These are phyloP conservation scores for Lentinula detonsa DNA, from an alignment of 768 basidiomycete species.

Conservation along the genomic window DNA sequence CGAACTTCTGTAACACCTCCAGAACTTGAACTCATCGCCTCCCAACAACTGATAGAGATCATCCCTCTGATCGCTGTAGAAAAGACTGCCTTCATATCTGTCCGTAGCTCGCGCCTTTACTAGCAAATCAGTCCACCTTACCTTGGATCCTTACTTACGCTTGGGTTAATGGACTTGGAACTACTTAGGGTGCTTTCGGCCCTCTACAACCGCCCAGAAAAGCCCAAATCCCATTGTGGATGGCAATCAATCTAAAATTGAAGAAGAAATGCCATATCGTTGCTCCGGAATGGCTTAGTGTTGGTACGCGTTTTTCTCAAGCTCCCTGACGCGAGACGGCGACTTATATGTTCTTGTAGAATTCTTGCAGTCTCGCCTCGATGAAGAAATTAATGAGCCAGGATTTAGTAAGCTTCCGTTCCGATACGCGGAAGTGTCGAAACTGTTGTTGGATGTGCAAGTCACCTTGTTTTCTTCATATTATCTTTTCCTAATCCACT, in stretches of 20 bases:
- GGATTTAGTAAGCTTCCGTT: slow-evolving; percentile 81
- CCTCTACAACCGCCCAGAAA: slow-evolving; percentile 87
- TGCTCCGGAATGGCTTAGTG: slow-evolving; percentile 82
- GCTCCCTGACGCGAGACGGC: neutral
- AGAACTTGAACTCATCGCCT: slow-evolving; percentile 86
- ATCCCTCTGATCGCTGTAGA: slow-evolving; percentile 89
- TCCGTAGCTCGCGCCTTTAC: slow-evolving; percentile 23
- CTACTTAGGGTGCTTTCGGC: slow-evolving; percentile 78
- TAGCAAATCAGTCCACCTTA: neutral
- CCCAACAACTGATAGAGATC: slow-evolving; percentile 79
- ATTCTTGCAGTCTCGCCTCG: slow-evolving; percentile 68
- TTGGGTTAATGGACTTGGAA: neutral
- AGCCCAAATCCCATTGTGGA: slow-evolving; percentile 89
- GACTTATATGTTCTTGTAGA: slow-evolving; percentile 40
- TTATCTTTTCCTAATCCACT: neutral
- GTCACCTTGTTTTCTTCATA: slow-evolving; percentile 19
- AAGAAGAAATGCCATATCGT: slow-evolving; percentile 95
- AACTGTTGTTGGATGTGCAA: slow-evolving; percentile 90
- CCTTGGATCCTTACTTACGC: neutral
- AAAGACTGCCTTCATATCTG: slow-evolving; percentile 86
- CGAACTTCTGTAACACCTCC: slow-evolving; percentile 71
- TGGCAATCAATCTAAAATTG: slow-evolving; percentile 88
- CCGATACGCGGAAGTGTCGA: slow-evolving; percentile 85
- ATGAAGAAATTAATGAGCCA: slow-evolving; percentile 65
- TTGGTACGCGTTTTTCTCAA: slow-evolving; percentile 46